Percentiles rank a stretch among this genome's conserved stretches.
Conservation (phyloP, 805 yeast genomes). For the Hyphopichia homilentoma region DNA sequence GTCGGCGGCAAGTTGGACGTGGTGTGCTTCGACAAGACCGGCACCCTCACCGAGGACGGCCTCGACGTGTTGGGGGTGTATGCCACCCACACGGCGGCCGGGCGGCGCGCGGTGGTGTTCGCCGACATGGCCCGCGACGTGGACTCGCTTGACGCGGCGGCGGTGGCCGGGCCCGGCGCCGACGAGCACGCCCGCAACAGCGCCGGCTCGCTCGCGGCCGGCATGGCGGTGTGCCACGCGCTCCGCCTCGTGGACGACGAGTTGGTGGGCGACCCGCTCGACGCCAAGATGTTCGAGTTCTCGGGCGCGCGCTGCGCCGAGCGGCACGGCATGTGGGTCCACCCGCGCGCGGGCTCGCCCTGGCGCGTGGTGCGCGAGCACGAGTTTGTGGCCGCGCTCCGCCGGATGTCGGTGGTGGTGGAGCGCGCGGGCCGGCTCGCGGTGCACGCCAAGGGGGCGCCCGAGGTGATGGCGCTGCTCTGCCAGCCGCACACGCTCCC, state of each 20-base stretch:
- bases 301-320: constrained; percentile 76
- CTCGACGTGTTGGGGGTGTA: constrained; percentile 72
- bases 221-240: constrained; percentile 84
- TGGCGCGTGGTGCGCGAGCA: constrained; percentile 47
- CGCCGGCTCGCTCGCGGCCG: constrained; percentile 28
- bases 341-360: too few species aligned
- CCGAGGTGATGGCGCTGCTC: constrained; percentile 81
- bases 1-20: constrained; percentile 94
- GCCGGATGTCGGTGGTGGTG: constrained; percentile 87
- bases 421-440: constrained; percentile 8
- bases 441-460: constrained; percentile 88
- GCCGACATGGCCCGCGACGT: constrained; percentile 13
- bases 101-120: constrained; percentile 37
- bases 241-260: constrained; percentile 74
- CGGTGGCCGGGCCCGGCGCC: too few species aligned
- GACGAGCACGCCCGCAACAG: constrained; percentile 12
- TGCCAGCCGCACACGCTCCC: constrained; percentile 77
- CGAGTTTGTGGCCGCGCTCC: constrained; percentile 79
- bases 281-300: constrained; percentile 88
- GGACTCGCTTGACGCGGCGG: constrained; percentile 18
- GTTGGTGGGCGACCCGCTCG: constrained; percentile 90
- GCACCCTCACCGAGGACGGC: constrained; percentile 96
- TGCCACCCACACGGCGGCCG: constrained; percentile 35
- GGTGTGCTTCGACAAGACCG: constrained; percentile 94
- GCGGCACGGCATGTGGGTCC: constrained; percentile 9